Evolutionary conservation across 306 rosid genomes (phyloP).

Genomic region (Acacia acuminata): DNA sequence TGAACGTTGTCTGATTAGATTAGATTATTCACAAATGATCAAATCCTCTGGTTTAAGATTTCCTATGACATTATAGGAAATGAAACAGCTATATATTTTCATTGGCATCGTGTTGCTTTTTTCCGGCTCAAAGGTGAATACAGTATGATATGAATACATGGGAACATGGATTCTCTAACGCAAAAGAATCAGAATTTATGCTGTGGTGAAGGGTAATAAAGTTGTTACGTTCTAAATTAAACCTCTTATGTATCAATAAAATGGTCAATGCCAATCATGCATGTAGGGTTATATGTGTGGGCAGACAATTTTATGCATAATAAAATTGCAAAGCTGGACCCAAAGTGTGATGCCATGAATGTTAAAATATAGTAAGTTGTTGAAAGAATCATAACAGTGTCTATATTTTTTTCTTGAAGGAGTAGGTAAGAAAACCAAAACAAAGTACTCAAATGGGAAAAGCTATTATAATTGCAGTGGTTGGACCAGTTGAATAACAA

Average conservation of each 20-base stretch:
- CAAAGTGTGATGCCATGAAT: neutral
- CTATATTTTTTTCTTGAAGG: neutral
- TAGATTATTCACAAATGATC: neutral
- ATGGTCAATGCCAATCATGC: neutral
- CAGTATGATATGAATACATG: neutral
- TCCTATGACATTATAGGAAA: neutral
- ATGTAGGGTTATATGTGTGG: neutral
- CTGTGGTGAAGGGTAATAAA: neutral
- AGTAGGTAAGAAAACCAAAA: neutral
- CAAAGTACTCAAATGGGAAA: conserved; percentile 21
- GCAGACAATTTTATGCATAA: neutral
- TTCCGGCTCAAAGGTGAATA: neutral
- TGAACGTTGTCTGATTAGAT: neutral
- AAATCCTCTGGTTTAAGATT: neutral
- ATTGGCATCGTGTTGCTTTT: neutral
- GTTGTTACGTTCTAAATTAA: neutral
- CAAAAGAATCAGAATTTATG: neutral
- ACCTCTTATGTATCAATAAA: neutral
- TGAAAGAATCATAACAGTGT: neutral
- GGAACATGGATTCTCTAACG: neutral
- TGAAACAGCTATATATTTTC: neutral
- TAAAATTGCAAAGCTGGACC: neutral
- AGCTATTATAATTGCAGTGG: conserved; percentile 33
- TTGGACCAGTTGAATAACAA: conserved; percentile 45
- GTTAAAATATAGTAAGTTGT: neutral